These are phyloP conservation scores for Alternaria burnsii DNA, from an alignment of 2,329 filamentous ascomycete species.

Conservation along the genomic window DNA sequence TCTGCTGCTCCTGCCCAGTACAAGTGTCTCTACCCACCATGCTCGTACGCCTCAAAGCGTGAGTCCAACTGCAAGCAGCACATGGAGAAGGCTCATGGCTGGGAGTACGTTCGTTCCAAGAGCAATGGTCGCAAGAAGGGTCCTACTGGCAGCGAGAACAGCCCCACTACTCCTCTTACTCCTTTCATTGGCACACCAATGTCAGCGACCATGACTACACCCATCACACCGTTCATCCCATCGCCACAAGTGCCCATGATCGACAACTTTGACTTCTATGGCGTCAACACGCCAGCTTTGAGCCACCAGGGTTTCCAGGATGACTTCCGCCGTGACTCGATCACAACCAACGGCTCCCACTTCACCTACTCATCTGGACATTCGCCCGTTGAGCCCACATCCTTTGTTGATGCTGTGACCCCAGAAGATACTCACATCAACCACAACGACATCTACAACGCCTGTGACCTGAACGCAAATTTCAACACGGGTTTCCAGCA, in stretches of 20 bases:
- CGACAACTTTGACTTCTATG: conserved; percentile 43
- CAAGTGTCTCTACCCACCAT: conserved; percentile 82
- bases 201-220: conserved; percentile 47
- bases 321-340: conserved; percentile 49
- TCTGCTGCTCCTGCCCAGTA: conserved; percentile 80
- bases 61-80: conserved; percentile 98
- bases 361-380: conserved; percentile 52
- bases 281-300: conserved; percentile 45
- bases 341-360: conserved; percentile 47
- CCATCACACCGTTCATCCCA: conserved; percentile 50
- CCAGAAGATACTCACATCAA: conserved; percentile 61
- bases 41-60: conserved; percentile 93
- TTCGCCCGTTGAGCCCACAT: conserved; percentile 53
- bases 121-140: conserved; percentile 71
- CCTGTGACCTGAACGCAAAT: conserved; percentile 66
- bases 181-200: conserved; percentile 49
- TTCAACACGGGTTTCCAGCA: conserved; percentile 68
- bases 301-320: conserved; percentile 41
- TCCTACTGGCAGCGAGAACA: conserved; percentile 34
- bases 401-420: conserved; percentile 56
- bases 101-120: conserved; percentile 91
- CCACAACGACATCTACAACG: conserved; percentile 66
- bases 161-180: conserved; percentile 44
- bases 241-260: conserved; percentile 54
- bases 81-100: conserved; percentile 96